These are phyloP conservation scores for Hamamelis virginiana DNA, from an alignment of 164 flowering plant species.

Conservation along the genomic window DNA sequence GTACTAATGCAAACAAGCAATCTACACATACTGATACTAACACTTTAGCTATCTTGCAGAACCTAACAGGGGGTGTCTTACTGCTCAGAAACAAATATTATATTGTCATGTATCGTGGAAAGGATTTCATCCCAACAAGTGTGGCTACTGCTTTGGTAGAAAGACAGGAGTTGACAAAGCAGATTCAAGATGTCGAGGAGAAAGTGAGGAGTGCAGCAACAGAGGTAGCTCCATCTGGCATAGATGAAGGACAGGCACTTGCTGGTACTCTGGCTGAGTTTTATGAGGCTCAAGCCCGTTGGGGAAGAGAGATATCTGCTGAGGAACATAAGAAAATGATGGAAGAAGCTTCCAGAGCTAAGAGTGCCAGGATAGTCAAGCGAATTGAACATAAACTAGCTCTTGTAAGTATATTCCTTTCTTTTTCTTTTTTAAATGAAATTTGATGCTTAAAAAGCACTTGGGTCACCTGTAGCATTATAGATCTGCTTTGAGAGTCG, in stretches of 20 bases:
- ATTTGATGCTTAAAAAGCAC: background rate
- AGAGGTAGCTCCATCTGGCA: constrained; percentile 25
- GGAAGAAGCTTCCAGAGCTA: constrained; percentile 71
- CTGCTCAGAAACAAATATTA: constrained; percentile 91
- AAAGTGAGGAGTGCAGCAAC: constrained; percentile 37
- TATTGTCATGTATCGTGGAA: constrained; percentile 90
- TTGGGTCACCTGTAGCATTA: background rate
- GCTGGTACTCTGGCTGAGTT: constrained; percentile 95
- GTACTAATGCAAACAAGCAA: too few relatives aligned
- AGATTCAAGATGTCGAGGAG: constrained; percentile 59
- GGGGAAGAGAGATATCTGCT: constrained; percentile 80
- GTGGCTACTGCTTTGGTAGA: constrained; percentile 83
- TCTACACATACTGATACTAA: background rate
- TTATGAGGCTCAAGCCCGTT: constrained; percentile 90
- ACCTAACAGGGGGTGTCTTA: constrained; percentile 82
- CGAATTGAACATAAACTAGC: constrained; percentile 70
- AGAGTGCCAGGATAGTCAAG: constrained; percentile 56
- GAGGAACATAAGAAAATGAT: constrained; percentile 75
- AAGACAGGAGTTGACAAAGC: constrained; percentile 72
- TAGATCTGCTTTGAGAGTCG: background rate
- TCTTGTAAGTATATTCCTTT: constrained; percentile 69
- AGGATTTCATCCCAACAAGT: constrained; percentile 87
- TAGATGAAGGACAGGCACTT: constrained; percentile 44
- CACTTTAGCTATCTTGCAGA: constrained; percentile 40
- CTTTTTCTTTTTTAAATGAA: background rate